Percentiles rank a stretch among this genome's conserved stretches.
phyloP scores from a whole-genome alignment of 345 rosid genomes.

The Draba incana region DNA sequence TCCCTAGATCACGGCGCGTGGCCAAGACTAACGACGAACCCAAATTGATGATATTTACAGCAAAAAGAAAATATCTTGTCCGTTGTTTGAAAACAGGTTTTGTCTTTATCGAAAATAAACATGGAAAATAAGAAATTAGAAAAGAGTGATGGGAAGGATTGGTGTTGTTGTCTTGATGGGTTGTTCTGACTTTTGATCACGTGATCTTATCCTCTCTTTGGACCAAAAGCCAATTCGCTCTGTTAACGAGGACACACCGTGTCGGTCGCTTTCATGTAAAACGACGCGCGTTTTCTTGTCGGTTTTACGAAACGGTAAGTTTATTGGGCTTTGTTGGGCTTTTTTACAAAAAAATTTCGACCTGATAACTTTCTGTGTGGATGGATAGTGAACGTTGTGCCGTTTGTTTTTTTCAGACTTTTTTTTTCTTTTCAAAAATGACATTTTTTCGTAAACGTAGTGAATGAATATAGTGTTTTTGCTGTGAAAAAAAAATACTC shows the following conservation, averaged over 20 bases:
- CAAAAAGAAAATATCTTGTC: background rate
- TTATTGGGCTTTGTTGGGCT: conserved; percentile 10
- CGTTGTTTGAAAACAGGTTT: background rate
- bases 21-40: conserved; percentile 25
- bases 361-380: too few species aligned
- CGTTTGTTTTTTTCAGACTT: background rate
- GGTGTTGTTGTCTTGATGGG: conserved; percentile 18
- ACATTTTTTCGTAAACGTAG: too few species aligned
- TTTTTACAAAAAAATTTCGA: background rate
- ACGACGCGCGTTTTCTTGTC: conserved; percentile 12
- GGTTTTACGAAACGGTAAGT: background rate
- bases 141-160: conserved; percentile 36
- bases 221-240: conserved; percentile 22
- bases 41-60: conserved; percentile 18
- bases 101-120: conserved; percentile 20
- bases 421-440: too few species aligned
- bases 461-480: too few species aligned
- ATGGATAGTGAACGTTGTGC: conserved; percentile 17
- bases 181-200: conserved; percentile 33
- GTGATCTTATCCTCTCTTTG: conserved; percentile 43
- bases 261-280: background rate
- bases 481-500: too few species aligned
- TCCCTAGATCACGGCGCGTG: conserved; percentile 38
- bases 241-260: conserved; percentile 31
- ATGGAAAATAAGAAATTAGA: background rate